phyloP scores from a whole-genome alignment of 1,284 basidiomycete genomes.

The Cutaneotrichosporon curvatum region DNA sequence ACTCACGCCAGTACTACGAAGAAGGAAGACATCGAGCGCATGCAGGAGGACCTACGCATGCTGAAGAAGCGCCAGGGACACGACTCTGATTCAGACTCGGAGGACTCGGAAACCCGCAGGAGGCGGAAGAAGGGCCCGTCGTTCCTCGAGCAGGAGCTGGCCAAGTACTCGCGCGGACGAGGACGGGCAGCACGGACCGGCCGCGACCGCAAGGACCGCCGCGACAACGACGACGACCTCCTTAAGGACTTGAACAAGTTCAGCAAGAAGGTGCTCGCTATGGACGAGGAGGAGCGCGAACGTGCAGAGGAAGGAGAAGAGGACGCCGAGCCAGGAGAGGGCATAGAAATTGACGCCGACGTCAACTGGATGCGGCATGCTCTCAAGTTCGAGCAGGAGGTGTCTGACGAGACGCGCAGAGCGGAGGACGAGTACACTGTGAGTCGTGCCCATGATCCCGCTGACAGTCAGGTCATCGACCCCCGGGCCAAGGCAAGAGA shows the following conservation, averaged over 20 bases:
- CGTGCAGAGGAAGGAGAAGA: slow-evolving; percentile 28
- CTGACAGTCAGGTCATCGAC: slow-evolving; percentile 42
- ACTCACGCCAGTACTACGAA: slow-evolving; percentile 53
- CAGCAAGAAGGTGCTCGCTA: slow-evolving; percentile 57
- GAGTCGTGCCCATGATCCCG: slow-evolving; percentile 32
- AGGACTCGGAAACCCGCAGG: slow-evolving; percentile 22
- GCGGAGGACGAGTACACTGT: slow-evolving; percentile 87
- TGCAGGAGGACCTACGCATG: slow-evolving; percentile 79
- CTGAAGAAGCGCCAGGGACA: slow-evolving; percentile 49
- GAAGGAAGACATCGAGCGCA: slow-evolving; percentile 70
- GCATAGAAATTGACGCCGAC: slow-evolving; percentile 73
- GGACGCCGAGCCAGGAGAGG: slow-evolving; percentile 30
- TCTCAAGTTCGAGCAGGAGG: slow-evolving; percentile 70
- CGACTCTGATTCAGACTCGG: slow-evolving; percentile 39
- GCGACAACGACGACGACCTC: slow-evolving; percentile 62
- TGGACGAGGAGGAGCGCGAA: slow-evolving; percentile 17
- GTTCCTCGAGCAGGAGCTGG: slow-evolving; percentile 67
- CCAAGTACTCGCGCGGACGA: slow-evolving; percentile 64
- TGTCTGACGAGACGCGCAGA: slow-evolving; percentile 59
- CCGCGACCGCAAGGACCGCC: slow-evolving; percentile 42
- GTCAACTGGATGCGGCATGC: slow-evolving; percentile 68
- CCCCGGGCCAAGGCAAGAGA: slow-evolving; percentile 42
- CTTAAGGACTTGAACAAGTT: slow-evolving; percentile 66
- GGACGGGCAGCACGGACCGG: slow-evolving; percentile 50
- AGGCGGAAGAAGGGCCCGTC: slow-evolving; percentile 53